These are phyloP conservation scores for Sugiyamaella floridensis DNA, from an alignment of 805 yeast species.

Conservation along the genomic window DNA sequence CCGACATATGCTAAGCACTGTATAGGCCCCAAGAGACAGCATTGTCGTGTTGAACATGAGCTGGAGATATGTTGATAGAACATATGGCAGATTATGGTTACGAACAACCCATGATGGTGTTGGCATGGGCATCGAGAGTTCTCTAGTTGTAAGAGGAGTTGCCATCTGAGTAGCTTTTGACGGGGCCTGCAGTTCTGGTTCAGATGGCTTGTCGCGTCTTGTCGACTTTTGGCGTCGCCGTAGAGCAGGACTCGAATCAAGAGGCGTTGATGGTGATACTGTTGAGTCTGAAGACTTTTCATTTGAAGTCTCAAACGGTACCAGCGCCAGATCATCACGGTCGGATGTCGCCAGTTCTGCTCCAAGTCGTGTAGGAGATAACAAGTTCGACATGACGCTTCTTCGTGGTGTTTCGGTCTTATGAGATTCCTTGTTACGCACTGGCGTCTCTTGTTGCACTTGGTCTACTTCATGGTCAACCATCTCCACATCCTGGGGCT, in stretches of 20 bases:
- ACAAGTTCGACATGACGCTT: not conserved
- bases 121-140: constrained; percentile 24
- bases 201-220: not conserved
- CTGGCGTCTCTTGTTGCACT: too few species aligned
- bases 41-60: constrained; percentile 49
- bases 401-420: not conserved
- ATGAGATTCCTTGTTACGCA: not conserved
- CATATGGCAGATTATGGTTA: constrained; percentile 41
- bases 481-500: constrained; percentile 2
- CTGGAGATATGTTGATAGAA: constrained; percentile 58
- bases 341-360: constrained; percentile 8
- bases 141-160: not conserved
- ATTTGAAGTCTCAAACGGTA: not conserved
- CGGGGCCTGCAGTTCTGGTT: not conserved
- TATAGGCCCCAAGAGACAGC: constrained; percentile 40
- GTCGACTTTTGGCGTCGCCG: not conserved
- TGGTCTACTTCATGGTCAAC: not conserved
- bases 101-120: constrained; percentile 16
- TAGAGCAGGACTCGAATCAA: too few species aligned
- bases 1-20: constrained; percentile 41
- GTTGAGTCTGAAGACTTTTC: too few species aligned
- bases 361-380: constrained; percentile 13
- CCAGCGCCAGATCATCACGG: not conserved
- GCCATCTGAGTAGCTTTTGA: too few species aligned
- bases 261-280: too few species aligned